Conservation (phyloP, 371 early-diverging fungal genomes). For the Mortierella sp. region DNA sequence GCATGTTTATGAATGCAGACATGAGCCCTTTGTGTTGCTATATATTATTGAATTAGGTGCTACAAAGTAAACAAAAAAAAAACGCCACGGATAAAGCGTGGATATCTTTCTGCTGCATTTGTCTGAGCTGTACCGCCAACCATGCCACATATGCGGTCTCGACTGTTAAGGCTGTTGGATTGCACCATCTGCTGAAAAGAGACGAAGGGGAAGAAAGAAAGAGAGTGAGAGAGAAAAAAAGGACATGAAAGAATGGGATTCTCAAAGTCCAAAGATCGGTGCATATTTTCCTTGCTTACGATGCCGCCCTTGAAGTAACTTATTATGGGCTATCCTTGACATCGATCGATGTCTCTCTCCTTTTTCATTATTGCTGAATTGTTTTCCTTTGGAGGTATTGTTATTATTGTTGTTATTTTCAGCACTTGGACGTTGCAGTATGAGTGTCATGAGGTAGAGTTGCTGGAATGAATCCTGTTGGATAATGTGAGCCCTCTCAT, state of each 20-base stretch:
- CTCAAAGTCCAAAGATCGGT: neutral
- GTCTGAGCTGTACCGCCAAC: no score
- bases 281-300: neutral
- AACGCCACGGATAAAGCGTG: no score
- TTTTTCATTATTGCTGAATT: neutral
- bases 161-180: no score
- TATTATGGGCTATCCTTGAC: neutral
- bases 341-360: neutral
- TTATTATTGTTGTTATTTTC: neutral
- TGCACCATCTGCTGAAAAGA: neutral
- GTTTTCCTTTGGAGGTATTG: neutral
- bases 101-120: no score
- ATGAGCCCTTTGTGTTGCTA: neutral
- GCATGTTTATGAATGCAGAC: no score
- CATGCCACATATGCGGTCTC: neutral
- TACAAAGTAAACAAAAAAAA: no score
- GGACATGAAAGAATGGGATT: no score
- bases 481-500: neutral
- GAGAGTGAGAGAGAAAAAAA: no score
- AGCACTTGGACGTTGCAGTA: neutral
- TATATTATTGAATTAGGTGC: no score
- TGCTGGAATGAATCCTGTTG: constrained; percentile 15
- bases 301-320: no score
- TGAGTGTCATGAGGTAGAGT: constrained; percentile 7
- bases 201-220: neutral